These are phyloP conservation scores for Pythium aphanidermatum DNA, from an alignment of 352 stramenopile genomes.

Conservation along the genomic window DNA sequence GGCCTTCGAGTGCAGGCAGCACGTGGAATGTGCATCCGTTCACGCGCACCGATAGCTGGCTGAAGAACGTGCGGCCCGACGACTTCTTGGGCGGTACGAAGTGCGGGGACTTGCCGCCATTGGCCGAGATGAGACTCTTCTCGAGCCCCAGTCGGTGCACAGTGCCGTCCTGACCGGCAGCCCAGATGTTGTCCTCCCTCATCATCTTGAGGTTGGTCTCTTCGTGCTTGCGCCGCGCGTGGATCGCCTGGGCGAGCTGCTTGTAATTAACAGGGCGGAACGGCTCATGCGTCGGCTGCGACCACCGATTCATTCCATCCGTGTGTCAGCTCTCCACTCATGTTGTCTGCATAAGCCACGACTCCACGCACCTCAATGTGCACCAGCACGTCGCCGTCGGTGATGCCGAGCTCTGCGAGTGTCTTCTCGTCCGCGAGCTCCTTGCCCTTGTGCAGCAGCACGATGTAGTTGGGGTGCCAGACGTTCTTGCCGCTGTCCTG, in stretches of 20 bases:
- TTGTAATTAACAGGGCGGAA: constrained; percentile 87
- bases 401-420: constrained; percentile 68
- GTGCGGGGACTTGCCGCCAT: constrained; percentile 34
- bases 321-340: not conserved
- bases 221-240: constrained; percentile 70
- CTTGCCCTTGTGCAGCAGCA: constrained; percentile 83
- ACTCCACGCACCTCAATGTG: constrained; percentile 61
- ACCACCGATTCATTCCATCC: not conserved
- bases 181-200: constrained; percentile 88
- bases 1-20: constrained; percentile 73
- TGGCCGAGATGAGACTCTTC: constrained; percentile 77
- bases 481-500: constrained; percentile 65
- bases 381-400: constrained; percentile 71
- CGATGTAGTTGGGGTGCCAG: constrained; percentile 67
- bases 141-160: constrained; percentile 78
- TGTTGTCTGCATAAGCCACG: not conserved
- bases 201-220: constrained; percentile 80
- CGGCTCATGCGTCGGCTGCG: constrained; percentile 64
- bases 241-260: constrained; percentile 70
- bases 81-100: constrained; percentile 52
- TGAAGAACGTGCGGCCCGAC: constrained; percentile 71
- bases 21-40: constrained; percentile 85
- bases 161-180: constrained; percentile 66
- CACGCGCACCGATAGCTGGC: constrained; percentile 80
- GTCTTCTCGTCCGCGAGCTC: constrained; percentile 84